These are phyloP conservation scores for Venturia aucupariae DNA, from an alignment of 2,329 filamentous ascomycete species.

Conservation along the genomic window DNA sequence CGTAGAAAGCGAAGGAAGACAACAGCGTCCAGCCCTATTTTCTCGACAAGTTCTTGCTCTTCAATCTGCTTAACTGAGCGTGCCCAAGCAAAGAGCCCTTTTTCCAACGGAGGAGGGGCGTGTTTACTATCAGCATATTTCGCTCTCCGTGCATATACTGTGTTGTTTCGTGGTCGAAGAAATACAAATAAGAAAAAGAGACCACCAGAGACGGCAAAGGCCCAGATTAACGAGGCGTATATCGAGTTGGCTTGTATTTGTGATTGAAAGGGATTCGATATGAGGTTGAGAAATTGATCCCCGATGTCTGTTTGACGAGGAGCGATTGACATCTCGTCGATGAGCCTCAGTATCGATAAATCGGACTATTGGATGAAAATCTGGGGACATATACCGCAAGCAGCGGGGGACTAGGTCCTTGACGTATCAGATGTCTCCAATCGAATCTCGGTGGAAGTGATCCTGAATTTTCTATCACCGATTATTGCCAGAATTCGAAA, in stretches of 20 bases:
- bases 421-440: background rate
- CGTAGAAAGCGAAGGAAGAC: constrained; percentile 79
- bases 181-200: constrained; percentile 79
- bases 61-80: constrained; percentile 65
- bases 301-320: background rate
- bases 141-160: constrained; percentile 88
- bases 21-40: constrained; percentile 82
- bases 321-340: background rate
- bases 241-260: constrained; percentile 49
- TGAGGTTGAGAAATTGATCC: constrained; percentile 10
- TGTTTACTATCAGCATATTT: constrained; percentile 89
- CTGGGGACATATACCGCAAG: background rate
- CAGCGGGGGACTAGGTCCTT: background rate
- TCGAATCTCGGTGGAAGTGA: background rate
- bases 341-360: background rate
- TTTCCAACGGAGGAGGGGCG: constrained; percentile 76
- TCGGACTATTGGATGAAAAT: background rate
- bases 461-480: background rate
- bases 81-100: constrained; percentile 79
- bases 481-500: background rate
- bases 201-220: constrained; percentile 62
- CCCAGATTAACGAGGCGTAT: constrained; percentile 70
- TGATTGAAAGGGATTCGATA: constrained; percentile 14
- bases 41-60: constrained; percentile 68
- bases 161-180: constrained; percentile 79